Percentiles rank a stretch among this genome's conserved stretches.
phyloP scores from a whole-genome alignment of 257 asterid genomes.

The Agastache rugosa region DNA sequence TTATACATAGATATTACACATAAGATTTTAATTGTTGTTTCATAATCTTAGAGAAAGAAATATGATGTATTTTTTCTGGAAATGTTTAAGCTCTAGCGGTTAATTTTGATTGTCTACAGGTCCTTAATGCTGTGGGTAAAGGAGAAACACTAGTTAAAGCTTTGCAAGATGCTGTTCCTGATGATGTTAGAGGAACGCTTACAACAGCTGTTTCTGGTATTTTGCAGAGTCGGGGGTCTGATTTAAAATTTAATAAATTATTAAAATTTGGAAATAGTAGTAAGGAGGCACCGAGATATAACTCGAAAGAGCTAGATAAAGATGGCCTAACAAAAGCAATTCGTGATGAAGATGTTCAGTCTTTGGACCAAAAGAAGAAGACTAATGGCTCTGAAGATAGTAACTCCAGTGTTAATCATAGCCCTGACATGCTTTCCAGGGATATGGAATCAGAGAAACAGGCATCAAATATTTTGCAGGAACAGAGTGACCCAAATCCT shows the following conservation, averaged over 20 bases:
- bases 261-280: constrained; percentile 47
- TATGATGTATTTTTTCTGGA: constrained; percentile 5
- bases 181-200: constrained; percentile 87
- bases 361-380: constrained; percentile 45
- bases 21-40: background rate
- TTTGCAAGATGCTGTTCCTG: constrained; percentile 97
- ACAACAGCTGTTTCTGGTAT: constrained; percentile 75
- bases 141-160: constrained; percentile 90
- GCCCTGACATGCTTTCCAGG: constrained; percentile 47
- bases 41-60: constrained; percentile 1
- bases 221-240: constrained; percentile 59
- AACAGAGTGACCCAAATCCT: constrained; percentile 47
- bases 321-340: constrained; percentile 33
- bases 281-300: constrained; percentile 50
- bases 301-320: constrained; percentile 48
- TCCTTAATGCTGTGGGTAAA: constrained; percentile 78
- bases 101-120: constrained; percentile 56
- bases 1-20: no score
- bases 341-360: constrained; percentile 45
- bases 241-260: constrained; percentile 61
- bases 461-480: constrained; percentile 45
- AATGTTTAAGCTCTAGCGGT: constrained; percentile 16
- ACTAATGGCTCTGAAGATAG: constrained; percentile 47
- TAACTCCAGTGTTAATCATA: constrained; percentile 42
- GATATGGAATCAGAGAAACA: constrained; percentile 53